Evolutionary conservation across 257 asterid species (phyloP).

Genomic region (Schizonepeta tenuifolia): DNA sequence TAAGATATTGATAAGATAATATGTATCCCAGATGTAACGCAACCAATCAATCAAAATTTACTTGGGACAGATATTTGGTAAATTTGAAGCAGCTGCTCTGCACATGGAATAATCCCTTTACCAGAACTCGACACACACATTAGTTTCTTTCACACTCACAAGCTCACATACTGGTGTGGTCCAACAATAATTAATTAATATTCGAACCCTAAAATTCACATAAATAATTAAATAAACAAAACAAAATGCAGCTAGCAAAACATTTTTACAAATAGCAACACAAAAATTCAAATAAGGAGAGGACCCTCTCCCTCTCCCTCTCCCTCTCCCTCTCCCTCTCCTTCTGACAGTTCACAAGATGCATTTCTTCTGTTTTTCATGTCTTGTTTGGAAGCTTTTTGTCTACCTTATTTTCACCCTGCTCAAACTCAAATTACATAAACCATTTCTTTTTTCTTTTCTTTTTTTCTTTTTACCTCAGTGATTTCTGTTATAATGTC

Average conservation of each 20-base stretch:
- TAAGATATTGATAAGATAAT: neutral
- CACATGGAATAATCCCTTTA: conserved; percentile 31
- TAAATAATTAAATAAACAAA: neutral
- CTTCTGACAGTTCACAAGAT: conserved; percentile 83
- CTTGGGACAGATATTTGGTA: neutral
- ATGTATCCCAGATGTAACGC: neutral
- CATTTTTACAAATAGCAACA: neutral
- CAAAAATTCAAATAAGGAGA: neutral
- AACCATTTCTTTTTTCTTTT: neutral
- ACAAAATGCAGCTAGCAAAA: neutral
- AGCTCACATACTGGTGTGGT: neutral
- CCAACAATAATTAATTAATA: neutral
- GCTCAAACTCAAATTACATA: no score
- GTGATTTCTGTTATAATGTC: conserved; percentile 41
- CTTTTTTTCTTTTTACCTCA: neutral
- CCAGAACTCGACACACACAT: conserved; percentile 20
- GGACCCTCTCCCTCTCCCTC: conserved; percentile 33
- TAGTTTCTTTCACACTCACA: conserved; percentile 16
- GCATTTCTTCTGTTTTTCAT: conserved; percentile 44
- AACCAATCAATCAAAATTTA: neutral
- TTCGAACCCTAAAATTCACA: neutral
- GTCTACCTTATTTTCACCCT: conserved; percentile 17
- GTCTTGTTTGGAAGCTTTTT: conserved; percentile 24
- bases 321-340: conserved; percentile 39
- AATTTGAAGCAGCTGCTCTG: conserved; percentile 2